Percentiles rank a stretch among this genome's conserved stretches.
Evolutionary conservation across 2,329 filamentous ascomycete species (phyloP).

Genomic region (Pseudopyrenochaeta lycopersici): DNA sequence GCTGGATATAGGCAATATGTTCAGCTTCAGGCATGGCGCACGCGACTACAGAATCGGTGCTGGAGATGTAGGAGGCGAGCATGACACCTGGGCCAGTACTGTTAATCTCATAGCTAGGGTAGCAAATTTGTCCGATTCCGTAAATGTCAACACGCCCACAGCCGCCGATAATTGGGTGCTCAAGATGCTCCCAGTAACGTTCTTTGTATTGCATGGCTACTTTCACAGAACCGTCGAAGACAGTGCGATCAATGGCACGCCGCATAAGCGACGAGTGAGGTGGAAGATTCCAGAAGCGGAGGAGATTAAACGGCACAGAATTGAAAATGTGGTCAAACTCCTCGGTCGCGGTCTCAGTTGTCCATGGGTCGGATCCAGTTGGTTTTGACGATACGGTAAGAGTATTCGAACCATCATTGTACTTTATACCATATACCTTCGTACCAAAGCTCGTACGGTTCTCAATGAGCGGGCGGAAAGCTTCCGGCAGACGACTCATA

Average conservation of each 20-base stretch:
- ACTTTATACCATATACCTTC: slow-evolving; percentile 64
- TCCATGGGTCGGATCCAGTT: slow-evolving; percentile 42
- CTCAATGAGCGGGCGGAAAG: slow-evolving; percentile 68
- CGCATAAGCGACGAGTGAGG: slow-evolving; percentile 56
- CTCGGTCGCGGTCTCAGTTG: slow-evolving; percentile 32
- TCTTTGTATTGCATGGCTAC: slow-evolving; percentile 71
- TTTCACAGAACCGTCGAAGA: slow-evolving; percentile 58
- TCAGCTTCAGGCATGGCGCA: slow-evolving; percentile 62
- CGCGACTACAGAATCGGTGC: slow-evolving; percentile 46
- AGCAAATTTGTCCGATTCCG: slow-evolving; percentile 68
- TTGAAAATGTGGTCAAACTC: slow-evolving; percentile 71
- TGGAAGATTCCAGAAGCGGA: slow-evolving; percentile 67
- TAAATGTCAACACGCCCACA: slow-evolving; percentile 68
- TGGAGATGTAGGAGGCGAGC: slow-evolving; percentile 39
- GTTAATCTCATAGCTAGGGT: slow-evolving; percentile 72
- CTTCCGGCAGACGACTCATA: slow-evolving; percentile 63
- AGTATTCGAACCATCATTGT: slow-evolving; percentile 57
- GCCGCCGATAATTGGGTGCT: slow-evolving; percentile 66
- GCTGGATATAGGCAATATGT: slow-evolving; percentile 68
- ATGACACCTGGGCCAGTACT: slow-evolving; percentile 64
- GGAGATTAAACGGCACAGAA: slow-evolving; percentile 67
- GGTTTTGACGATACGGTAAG: slow-evolving; percentile 62
- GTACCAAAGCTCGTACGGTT: slow-evolving; percentile 63
- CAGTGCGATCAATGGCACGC: slow-evolving; percentile 55
- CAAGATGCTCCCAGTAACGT: slow-evolving; percentile 64